Evolutionary conservation across 257 asterid species (phyloP), one percentile per base, ranked within the genome.

Genomic region (Henckelia pumila): DNA sequence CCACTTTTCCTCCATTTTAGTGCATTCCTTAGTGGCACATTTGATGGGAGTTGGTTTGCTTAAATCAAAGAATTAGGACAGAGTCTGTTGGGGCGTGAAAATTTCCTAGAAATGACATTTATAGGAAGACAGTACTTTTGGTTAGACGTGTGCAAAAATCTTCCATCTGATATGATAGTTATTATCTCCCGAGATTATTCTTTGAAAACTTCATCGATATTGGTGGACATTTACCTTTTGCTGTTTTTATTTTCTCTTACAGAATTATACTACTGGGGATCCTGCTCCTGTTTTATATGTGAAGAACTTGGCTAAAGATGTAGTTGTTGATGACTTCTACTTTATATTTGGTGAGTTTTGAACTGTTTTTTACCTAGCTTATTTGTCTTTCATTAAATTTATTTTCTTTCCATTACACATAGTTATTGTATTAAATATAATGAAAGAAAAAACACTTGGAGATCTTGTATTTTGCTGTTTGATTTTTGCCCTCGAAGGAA

Each of bases 261-360:
- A 93, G 99, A 93, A 90, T 75, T 93, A 93, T 68, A 37, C 84
- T 64, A 84, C 94, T 68, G 99, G 97, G 57, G 87, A 86, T 79
- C 96, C 97, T 62, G 83, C 89, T 68, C 76, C 87, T 26, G 88
- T 88, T 40, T 61, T 93, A 82, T 93, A 93, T 77, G 73, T 85
- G 56, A 93, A 93, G 84, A 93, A 93, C 81, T 81, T 93, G 83
- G 92, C 92, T 16, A 93, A 88, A 71, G 99, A 93, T 75, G 97
- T 90, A 71, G 84, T 77, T 67, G 83, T 77, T 62, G 95, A 90
- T 59, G 99, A 93, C 76, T 80, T 93, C 77, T 88, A 82, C 83
- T 86, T 79, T 59, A 65, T 90, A 69, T 90, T 93, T 81, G 97
- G 97, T 89, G 80, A 82, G 95, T 72, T 17, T n/a, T 32, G 56